Percentiles rank a stretch among this genome's conserved stretches.
phyloP scores from a whole-genome alignment of 257 asterid genomes.

The Echium plantagineum region DNA sequence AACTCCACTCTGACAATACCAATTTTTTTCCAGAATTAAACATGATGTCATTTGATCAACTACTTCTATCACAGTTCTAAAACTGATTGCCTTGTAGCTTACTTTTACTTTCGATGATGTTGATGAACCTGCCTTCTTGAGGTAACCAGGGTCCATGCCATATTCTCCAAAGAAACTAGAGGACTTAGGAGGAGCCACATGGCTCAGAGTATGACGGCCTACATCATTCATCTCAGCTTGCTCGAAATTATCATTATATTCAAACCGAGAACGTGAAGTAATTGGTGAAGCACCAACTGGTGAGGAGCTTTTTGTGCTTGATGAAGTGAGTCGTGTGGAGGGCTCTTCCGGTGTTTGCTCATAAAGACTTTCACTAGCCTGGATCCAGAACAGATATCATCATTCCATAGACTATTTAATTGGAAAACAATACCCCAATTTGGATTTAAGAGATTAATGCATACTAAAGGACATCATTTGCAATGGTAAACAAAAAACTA shows the following conservation, averaged over 20 bases:
- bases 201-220: conserved; percentile 17
- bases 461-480: background rate
- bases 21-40: too few species aligned
- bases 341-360: conserved; percentile 4
- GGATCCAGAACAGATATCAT: background rate
- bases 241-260: background rate
- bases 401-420: background rate
- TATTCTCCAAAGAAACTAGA: conserved; percentile 60
- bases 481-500: conserved; percentile 11
- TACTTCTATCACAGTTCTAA: too few species aligned
- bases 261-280: conserved; percentile 4
- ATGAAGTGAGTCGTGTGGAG: background rate
- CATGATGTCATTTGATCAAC: too few species aligned
- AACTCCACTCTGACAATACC: too few species aligned
- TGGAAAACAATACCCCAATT: background rate
- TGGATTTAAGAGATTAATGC: background rate
- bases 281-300: background rate
- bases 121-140: background rate
- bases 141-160: background rate
- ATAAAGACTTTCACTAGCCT: conserved; percentile 5
- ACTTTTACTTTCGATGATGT: background rate
- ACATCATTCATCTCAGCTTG: background rate
- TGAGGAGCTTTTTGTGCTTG: background rate
- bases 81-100: background rate
- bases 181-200: conserved; percentile 64